Percentiles rank a stretch among this genome's conserved stretches.
Evolutionary conservation across 139 green algal species (phyloP).

Genomic region (Zygnema cylindricum): DNA sequence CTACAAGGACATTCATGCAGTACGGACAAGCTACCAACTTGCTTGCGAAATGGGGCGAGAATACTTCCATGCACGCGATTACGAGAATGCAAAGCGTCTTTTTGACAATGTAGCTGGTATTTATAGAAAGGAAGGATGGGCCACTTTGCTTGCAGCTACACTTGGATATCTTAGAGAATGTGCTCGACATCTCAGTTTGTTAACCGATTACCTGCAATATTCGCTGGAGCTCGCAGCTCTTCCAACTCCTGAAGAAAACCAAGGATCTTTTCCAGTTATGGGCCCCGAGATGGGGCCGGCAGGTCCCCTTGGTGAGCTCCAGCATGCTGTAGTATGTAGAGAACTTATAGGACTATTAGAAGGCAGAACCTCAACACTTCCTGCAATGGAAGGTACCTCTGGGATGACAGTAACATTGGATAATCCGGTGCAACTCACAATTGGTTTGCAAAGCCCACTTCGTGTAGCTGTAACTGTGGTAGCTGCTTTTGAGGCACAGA

Average conservation of each 20-base stretch:
- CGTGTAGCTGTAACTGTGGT: slow-evolving; percentile 16
- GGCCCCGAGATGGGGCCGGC: slow-evolving; percentile 7
- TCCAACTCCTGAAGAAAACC: neutral
- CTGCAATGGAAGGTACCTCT: neutral
- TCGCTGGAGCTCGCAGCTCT: slow-evolving; percentile 70
- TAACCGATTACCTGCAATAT: slow-evolving; percentile 67
- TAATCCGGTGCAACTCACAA: neutral
- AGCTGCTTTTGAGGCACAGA: slow-evolving; percentile 18
- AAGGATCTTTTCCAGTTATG: neutral
- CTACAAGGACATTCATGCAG: slow-evolving; percentile 36
- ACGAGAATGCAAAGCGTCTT: slow-evolving; percentile 19
- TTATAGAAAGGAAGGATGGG: slow-evolving; percentile 66
- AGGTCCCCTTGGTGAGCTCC: neutral
- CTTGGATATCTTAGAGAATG: slow-evolving; percentile 69
- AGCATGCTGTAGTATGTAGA: neutral
- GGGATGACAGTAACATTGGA: neutral
- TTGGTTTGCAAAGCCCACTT: slow-evolving; percentile 12
- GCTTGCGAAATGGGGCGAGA: slow-evolving; percentile 50
- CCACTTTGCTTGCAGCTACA: slow-evolving; percentile 60
- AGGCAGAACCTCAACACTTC: neutral
- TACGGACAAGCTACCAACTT: slow-evolving; percentile 30
- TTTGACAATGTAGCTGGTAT: slow-evolving; percentile 44
- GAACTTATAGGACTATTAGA: slow-evolving; percentile 30
- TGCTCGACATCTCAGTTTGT: slow-evolving; percentile 65
- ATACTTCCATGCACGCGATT: slow-evolving; percentile 54